These are phyloP conservation scores for Chlorella sp. DNA, from an alignment of 139 green algal genomes.

Conservation along the genomic window DNA sequence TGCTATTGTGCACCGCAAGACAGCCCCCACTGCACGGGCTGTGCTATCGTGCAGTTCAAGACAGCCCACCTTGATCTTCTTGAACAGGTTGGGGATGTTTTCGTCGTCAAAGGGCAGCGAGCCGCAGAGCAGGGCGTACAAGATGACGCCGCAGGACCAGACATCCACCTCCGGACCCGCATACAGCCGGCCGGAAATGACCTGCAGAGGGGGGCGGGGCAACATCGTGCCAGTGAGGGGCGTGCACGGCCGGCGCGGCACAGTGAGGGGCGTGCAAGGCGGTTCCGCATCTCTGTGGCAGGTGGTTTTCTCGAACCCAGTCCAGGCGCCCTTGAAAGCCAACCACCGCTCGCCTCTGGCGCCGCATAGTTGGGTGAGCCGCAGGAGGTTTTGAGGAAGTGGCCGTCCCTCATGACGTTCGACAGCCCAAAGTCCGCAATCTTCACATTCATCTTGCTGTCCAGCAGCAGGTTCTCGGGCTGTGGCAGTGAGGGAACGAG, in stretches of 20 bases:
- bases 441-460: conserved; percentile 91
- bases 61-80: conserved; percentile 96
- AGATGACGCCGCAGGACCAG: conserved; percentile 98
- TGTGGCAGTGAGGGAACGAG: conserved; percentile 66
- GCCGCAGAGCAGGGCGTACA: conserved; percentile 99
- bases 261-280: too few species aligned
- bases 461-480: conserved; percentile 98
- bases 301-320: too few species aligned
- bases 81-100: conserved; percentile 99
- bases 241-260: too few species aligned
- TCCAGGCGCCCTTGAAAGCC: background rate
- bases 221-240: too few species aligned
- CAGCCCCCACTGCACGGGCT: too few species aligned
- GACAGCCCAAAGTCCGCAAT: conserved; percentile 97
- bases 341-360: conserved; percentile 81
- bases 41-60: too few species aligned
- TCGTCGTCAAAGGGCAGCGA: conserved; percentile 99
- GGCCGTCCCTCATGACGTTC: conserved; percentile 99
- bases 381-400: conserved; percentile 99
- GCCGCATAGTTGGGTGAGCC: conserved; percentile 99
- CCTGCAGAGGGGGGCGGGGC: too few species aligned
- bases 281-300: too few species aligned
- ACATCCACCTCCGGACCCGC: conserved; percentile 98
- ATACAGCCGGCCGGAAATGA: conserved; percentile 98
- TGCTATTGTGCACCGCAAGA: background rate